These are phyloP conservation scores for Serendipita sp. DNA, from an alignment of 768 basidiomycete species.

Conservation along the genomic window DNA sequence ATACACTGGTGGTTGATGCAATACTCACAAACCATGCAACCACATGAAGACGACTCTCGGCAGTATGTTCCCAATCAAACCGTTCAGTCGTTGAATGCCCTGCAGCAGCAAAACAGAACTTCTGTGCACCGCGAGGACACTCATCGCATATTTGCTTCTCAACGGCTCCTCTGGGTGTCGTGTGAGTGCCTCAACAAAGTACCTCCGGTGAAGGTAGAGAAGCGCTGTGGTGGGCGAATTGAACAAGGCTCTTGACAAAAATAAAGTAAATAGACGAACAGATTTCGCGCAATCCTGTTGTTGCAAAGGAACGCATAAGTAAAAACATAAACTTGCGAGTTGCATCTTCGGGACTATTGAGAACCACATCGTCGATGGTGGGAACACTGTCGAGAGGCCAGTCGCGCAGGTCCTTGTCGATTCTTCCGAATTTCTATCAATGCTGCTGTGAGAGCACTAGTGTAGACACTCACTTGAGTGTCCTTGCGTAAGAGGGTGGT, in stretches of 20 bases:
- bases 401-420: not conserved
- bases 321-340: not conserved
- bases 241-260: not conserved
- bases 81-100: not conserved
- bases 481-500: not conserved
- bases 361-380: not conserved
- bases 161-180: constrained; percentile 38
- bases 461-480: not conserved
- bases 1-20: not conserved
- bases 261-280: not conserved
- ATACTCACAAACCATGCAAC: constrained; percentile 3
- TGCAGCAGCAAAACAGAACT: constrained; percentile 6
- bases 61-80: not conserved
- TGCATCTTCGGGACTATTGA: not conserved
- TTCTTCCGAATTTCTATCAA: not conserved
- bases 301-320: constrained; percentile 3
- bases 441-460: not conserved
- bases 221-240: constrained; percentile 33
- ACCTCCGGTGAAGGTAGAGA: constrained; percentile 50
- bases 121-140: constrained; percentile 45
- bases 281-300: not conserved
- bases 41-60: constrained; percentile 3
- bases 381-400: constrained; percentile 3
- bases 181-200: constrained; percentile 51
- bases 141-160: constrained; percentile 47